Evolutionary conservation across 495 filamentous ascomycete species (phyloP).

Genomic region (Lophiotrema nucula): DNA sequence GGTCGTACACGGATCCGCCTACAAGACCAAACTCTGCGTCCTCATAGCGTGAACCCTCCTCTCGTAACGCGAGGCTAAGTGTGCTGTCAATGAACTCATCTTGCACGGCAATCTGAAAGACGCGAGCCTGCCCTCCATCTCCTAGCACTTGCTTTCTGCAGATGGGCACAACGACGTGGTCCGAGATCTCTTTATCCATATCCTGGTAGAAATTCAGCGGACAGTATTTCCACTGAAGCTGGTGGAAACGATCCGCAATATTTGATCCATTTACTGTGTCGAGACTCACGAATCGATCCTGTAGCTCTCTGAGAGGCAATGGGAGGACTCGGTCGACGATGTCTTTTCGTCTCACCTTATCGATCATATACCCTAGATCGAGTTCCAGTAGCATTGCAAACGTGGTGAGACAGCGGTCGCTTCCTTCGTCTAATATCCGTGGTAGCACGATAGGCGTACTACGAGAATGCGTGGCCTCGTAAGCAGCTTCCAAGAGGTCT

Average conservation of each 20-base stretch:
- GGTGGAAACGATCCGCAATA: slow-evolving; percentile 10
- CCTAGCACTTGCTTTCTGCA: slow-evolving; percentile 24
- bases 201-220: slow-evolving; percentile 34
- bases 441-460: neutral
- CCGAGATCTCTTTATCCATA: slow-evolving; percentile 16
- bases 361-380: slow-evolving; percentile 36
- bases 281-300: neutral
- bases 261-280: neutral
- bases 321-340: slow-evolving; percentile 25
- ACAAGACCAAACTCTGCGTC: slow-evolving; percentile 22
- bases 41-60: slow-evolving; percentile 6
- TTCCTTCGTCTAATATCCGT: neutral
- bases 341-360: slow-evolving; percentile 2
- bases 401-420: slow-evolving; percentile 33
- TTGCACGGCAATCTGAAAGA: slow-evolving; percentile 40
- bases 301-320: slow-evolving; percentile 2
- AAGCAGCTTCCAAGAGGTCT: neutral
- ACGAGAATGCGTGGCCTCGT: slow-evolving; percentile 2
- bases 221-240: slow-evolving; percentile 35
- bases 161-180: slow-evolving; percentile 39
- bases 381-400: slow-evolving; percentile 41
- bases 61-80: neutral
- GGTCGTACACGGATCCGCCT: neutral
- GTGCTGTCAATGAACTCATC: slow-evolving; percentile 33
- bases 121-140: slow-evolving; percentile 40